Base-by-base conservation (phyloP, 345 rosid species). In the Populus davidiana region DNA sequence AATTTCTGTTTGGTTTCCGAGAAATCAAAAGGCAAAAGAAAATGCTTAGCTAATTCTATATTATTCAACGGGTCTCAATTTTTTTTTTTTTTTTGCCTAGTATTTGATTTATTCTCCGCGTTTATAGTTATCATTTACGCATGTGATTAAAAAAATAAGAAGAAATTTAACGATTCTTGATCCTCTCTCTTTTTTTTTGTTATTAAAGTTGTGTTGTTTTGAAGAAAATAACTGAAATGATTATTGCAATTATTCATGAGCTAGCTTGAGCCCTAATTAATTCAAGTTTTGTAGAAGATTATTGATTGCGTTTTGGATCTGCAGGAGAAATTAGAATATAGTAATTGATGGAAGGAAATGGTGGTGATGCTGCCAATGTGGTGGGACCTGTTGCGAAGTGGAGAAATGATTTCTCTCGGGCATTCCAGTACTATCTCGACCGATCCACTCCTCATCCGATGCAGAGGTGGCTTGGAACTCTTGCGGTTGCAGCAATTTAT, bases 361-460 rank as follows among this genome's bases (percentile, higher is more conserved):
- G 81, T 20, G 84, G 66, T 29, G 86, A 83, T 68, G 82, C 71
- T 80, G 85, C 78, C 74, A 63, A 84, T 1, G 69, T 69, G 18
- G 71, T 73, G 77, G 86, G 85, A 27, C 87, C 89, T 13, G 13
- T 90, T 75, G 84, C 81, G 18, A 77, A 84, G 85, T 86, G 93
- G 90, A 86, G 70, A 78, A 81, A 73, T 38, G 85, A 90, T 54
- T 84, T 83, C 66, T 75, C 88, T 67, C 92, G 85, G 85, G 84
- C 88, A 75, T 90, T 85, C 71, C 97, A 89, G 84, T 87, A 89
- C 81, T 83, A 91, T 27, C 89, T 92, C 69, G 98, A 94, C 80
- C 86, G 89, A 81, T 84, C 94, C 33, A 93, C 90, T 9, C 97
- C 93, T 64, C 87, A 85, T 77, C 78, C 89, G 29, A 69, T 80